Conservation (phyloP, 2,329 filamentous ascomycete species). For the Epichloe typhina region DNA sequence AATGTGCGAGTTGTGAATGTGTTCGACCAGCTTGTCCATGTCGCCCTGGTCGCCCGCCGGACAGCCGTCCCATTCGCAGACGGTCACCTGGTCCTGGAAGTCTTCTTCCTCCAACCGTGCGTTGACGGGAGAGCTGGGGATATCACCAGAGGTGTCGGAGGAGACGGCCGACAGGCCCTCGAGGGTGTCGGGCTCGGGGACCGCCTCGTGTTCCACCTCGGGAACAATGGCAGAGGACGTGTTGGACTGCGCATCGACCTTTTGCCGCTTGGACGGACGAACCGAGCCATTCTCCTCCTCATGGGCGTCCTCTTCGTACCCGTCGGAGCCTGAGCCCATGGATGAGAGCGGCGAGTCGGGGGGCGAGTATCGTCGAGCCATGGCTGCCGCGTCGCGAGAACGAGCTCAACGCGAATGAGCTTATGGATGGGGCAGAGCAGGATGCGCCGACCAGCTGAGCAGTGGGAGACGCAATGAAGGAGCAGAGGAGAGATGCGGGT, state of each 20-base stretch:
- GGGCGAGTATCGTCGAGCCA: constrained; percentile 24
- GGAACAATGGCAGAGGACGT: constrained; percentile 31
- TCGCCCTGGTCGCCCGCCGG: constrained; percentile 56
- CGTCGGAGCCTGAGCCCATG: constrained; percentile 28
- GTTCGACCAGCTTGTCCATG: constrained; percentile 70
- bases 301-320: constrained; percentile 32
- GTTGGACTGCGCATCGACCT: constrained; percentile 30
- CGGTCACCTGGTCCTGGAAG: constrained; percentile 62
- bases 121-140: constrained; percentile 57
- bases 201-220: constrained; percentile 30
- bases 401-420: neutral
- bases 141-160: constrained; percentile 78
- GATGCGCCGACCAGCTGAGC: neutral
- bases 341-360: constrained; percentile 36
- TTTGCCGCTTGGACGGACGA: constrained; percentile 34
- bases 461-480: neutral
- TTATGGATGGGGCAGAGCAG: neutral
- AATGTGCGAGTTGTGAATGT: constrained; percentile 89
- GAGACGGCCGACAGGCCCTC: constrained; percentile 61
- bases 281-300: constrained; percentile 27
- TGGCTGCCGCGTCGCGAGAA: constrained; percentile 13
- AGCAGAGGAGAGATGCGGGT: neutral
- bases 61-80: constrained; percentile 69
- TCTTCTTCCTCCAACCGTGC: constrained; percentile 61
- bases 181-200: constrained; percentile 37